Percentiles rank a stretch among this genome's conserved stretches.
phyloP scores from a whole-genome alignment of 2,329 filamentous ascomycete genomes.

The Akanthomyces muscarius region DNA sequence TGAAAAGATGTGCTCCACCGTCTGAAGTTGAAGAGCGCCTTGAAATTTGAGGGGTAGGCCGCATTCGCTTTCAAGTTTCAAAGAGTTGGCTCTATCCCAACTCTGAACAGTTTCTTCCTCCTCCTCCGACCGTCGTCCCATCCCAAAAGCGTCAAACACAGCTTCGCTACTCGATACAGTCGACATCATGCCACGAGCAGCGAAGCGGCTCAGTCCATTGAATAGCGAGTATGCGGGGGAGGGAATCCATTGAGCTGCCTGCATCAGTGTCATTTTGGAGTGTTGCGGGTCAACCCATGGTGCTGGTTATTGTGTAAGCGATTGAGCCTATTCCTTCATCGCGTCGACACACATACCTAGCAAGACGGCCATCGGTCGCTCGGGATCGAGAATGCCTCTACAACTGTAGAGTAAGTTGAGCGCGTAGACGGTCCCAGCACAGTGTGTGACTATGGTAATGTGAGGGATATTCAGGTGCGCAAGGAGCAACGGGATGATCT shows the following conservation, averaged over 20 bases:
- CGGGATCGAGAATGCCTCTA: constrained; percentile 25
- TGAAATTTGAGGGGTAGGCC: constrained; percentile 4
- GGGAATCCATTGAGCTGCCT: constrained; percentile 12
- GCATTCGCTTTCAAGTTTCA: constrained; percentile 5
- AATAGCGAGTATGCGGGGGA: constrained; percentile 5
- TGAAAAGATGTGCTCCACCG: constrained; percentile 14
- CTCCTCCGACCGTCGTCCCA: not conserved
- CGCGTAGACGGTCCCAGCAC: constrained; percentile 30
- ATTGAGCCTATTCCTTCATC: not conserved
- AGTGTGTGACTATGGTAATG: constrained; percentile 30
- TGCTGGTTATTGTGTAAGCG: constrained; percentile 8
- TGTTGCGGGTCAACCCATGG: constrained; percentile 20
- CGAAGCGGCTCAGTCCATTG: constrained; percentile 14
- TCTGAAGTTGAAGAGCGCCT: constrained; percentile 7
- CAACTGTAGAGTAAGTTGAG: constrained; percentile 28
- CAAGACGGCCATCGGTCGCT: constrained; percentile 23
- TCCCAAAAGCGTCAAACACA: not conserved
- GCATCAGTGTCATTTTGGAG: constrained; percentile 16
- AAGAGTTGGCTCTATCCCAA: not conserved
- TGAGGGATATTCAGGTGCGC: constrained; percentile 31
- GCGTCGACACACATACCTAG: constrained; percentile 18
- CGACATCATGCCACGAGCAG: constrained; percentile 10
- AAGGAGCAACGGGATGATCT: constrained; percentile 31
- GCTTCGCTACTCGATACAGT: constrained; percentile 15
- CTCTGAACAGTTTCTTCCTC: constrained; percentile 5